Base-by-base conservation (phyloP, 768 basidiomycete genomes). In the Strobilomyces confusus region DNA sequence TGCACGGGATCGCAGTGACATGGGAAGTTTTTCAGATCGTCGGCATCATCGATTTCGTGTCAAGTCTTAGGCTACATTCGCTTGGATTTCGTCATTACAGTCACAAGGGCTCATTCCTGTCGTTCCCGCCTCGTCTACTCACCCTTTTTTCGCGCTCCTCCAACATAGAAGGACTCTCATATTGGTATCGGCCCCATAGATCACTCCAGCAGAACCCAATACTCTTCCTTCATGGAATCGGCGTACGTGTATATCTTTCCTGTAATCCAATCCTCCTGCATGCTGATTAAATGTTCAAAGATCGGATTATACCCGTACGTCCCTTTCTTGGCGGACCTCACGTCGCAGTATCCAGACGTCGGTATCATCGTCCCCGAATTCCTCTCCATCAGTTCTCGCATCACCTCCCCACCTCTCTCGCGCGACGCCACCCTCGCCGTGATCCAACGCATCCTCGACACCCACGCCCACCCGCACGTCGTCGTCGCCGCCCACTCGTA, bases 201-300 rank as follows among this genome's bases (percentile, higher is more conserved):
- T 77, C 80, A 5, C 49, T 46, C 9, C 70, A 70, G 2, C 80
- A 78, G 55, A 67, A 71, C 9, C 82, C 84, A 0, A 67, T 87
- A 11, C 63, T 86, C n/a, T 84, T 87, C 60, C 58, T 87, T 1
- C 85, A 87, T 50, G 86, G 85, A 11, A 80, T 86, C n/a, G 86
- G 85, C 11, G 82, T 84, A 67, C n/a, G 59, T 53, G 26, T 26
- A 20, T 17, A 29, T 25, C 0, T 25, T 11, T 7, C 13, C 6
- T 25, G 23, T 4, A 12, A 20, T 20, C 23, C 23, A 8, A 12
- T 23, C 4, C 26, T 43, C 29, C 8, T 17, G 7, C 30, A 49
- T 33, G 3, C 30, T 38, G 14, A 56, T 22, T 13, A 0, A n/a
- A 51, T 20, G 22, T 13, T 5, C 4, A 22, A 55, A 85, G 84